Conservation (phyloP, 345 rosid species). For the Rhodamnia rubescens region DNA sequence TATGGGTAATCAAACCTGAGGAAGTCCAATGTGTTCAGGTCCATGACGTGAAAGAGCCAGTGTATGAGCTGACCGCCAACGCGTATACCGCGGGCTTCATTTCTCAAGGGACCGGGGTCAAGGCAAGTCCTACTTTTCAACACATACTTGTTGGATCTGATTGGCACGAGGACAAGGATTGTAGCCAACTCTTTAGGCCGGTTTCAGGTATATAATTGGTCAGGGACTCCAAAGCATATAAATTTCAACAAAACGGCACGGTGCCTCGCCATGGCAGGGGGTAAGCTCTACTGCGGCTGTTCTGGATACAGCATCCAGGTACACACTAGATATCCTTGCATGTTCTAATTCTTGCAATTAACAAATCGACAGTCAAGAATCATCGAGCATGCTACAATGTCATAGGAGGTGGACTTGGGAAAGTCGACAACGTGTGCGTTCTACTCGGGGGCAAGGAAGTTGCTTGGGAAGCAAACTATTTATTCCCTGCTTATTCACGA, state of each 20-base stretch:
- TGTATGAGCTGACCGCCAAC: conserved; percentile 34
- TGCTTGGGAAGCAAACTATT: conserved; percentile 42
- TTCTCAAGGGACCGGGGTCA: conserved; percentile 46
- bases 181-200: neutral
- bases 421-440: conserved; percentile 22
- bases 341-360: neutral
- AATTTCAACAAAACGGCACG: conserved; percentile 33
- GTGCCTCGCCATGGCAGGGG: conserved; percentile 38
- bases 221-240: conserved; percentile 41
- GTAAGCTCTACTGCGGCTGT: conserved; percentile 45
- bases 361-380: neutral
- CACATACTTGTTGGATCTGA: neutral
- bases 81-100: conserved; percentile 32
- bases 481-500: conserved; percentile 25
- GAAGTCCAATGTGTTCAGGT: conserved; percentile 49
- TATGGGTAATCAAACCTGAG: conserved; percentile 45
- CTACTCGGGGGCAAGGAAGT: conserved; percentile 40
- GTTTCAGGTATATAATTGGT: conserved; percentile 49
- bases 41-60: conserved; percentile 53
- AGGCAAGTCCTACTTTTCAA: conserved; percentile 19
- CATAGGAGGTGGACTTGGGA: conserved; percentile 38
- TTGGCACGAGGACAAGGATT: neutral
- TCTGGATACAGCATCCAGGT: conserved; percentile 57
- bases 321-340: neutral
- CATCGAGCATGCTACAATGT: neutral